Conservation (phyloP, 106 monocot genomes). For the Dendrobium chrysotoxum region DNA sequence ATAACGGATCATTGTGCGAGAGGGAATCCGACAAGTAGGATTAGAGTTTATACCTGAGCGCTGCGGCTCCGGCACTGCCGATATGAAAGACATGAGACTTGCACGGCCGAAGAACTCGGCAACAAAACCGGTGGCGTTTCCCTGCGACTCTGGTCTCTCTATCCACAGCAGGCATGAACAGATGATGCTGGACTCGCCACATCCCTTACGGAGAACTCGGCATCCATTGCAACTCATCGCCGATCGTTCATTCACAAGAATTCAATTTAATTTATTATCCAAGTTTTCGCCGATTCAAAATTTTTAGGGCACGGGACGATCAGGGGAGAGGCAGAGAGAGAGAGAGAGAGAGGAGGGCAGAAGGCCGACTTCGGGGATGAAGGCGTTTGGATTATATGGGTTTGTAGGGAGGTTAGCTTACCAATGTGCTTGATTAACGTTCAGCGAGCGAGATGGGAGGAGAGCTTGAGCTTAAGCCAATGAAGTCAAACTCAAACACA, state of each 20-base stretch:
- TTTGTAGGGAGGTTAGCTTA: no score
- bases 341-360: no score
- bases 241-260: neutral
- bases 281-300: no score
- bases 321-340: no score
- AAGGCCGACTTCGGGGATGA: no score
- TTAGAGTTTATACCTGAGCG: constrained; percentile 45
- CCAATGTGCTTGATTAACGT: no score
- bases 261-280: no score
- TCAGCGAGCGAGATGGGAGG: no score
- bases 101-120: constrained; percentile 82
- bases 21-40: neutral
- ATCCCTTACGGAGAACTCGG: constrained; percentile 64
- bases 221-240: constrained; percentile 76
- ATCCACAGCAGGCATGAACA: constrained; percentile 64
- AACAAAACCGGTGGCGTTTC: constrained; percentile 68
- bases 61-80: constrained; percentile 40
- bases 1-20: neutral
- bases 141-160: constrained; percentile 61
- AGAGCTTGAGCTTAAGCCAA: no score
- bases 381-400: no score
- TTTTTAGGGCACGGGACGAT: no score
- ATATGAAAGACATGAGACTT: constrained; percentile 53
- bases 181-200: constrained; percentile 62
- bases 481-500: no score